phyloP scores from a whole-genome alignment of 768 basidiomycete genomes.

The Agaricus sinodeliciosus region DNA sequence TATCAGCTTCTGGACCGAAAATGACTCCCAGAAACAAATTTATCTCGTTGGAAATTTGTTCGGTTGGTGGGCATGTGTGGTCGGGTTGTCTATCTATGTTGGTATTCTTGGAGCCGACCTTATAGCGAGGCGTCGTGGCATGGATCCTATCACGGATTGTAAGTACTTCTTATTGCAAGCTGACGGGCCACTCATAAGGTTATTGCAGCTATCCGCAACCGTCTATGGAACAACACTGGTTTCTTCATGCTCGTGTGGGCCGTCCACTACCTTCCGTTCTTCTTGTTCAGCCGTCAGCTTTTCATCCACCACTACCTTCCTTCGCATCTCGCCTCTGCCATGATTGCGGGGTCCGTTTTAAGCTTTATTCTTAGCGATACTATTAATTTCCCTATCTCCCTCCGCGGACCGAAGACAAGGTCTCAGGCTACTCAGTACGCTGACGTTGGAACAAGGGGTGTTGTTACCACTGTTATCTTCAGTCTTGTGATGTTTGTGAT shows the following conservation, averaged over 20 bases:
- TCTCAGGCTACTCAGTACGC: conserved; percentile 51
- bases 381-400: conserved; percentile 86
- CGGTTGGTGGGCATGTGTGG: conserved; percentile 92
- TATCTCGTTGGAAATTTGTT: conserved; percentile 93
- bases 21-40: conserved; percentile 81
- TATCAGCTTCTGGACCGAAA: conserved; percentile 98
- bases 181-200: neutral
- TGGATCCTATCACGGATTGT: conserved; percentile 87
- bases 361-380: conserved; percentile 87
- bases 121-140: conserved; percentile 76
- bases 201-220: conserved; percentile 76
- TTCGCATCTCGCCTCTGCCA: conserved; percentile 87
- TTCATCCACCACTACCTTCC: conserved; percentile 99
- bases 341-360: conserved; percentile 88
- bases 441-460: conserved; percentile 75
- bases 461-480: conserved; percentile 54
- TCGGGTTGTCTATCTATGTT: conserved; percentile 80
- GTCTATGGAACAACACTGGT: conserved; percentile 91
- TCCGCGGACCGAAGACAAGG: conserved; percentile 61
- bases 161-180: conserved; percentile 27
- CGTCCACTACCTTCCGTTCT: conserved; percentile 96
- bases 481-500: conserved; percentile 53
- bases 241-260: conserved; percentile 96
- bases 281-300: conserved; percentile 93
- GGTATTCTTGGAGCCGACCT: conserved; percentile 90